These are phyloP conservation scores for Podospora pseudoanserina DNA, from an alignment of 495 filamentous ascomycete genomes.

Conservation along the genomic window DNA sequence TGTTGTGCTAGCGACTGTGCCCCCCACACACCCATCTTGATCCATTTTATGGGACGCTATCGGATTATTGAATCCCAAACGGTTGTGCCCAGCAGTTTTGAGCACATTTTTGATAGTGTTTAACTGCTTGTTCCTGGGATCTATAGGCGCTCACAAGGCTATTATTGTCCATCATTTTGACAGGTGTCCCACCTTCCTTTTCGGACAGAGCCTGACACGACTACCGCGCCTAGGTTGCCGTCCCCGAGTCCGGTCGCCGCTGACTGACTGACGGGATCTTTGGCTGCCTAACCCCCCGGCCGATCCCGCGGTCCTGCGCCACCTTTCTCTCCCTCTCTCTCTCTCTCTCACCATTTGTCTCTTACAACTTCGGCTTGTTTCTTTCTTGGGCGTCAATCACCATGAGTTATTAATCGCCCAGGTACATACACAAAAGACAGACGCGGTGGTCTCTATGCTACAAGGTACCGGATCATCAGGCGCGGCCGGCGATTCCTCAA, in stretches of 20 bases:
- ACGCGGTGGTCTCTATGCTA: too few species aligned
- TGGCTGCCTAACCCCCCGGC: background rate
- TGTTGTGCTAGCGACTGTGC: background rate
- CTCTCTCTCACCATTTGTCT: background rate
- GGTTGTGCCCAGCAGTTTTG: background rate
- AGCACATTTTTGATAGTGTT: background rate
- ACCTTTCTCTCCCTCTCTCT: background rate
- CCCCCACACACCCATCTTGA: background rate
- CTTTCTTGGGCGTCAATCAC: too few species aligned
- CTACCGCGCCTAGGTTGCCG: background rate
- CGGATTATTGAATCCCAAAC: background rate
- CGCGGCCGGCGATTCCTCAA: too few species aligned
- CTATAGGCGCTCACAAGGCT: background rate
- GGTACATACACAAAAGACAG: too few species aligned
- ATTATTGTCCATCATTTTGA: background rate
- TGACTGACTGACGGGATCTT: background rate
- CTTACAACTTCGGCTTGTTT: too few species aligned
- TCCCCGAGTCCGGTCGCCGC: background rate
- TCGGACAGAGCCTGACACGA: too few species aligned
- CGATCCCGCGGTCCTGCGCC: background rate
- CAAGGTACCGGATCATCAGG: too few species aligned
- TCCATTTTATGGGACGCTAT: background rate
- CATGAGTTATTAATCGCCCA: too few species aligned
- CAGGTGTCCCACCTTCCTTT: background rate
- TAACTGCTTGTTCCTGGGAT: background rate